phyloP scores from a whole-genome alignment of 371 early-diverging fungal genomes.

The Mortierella sp. region DNA sequence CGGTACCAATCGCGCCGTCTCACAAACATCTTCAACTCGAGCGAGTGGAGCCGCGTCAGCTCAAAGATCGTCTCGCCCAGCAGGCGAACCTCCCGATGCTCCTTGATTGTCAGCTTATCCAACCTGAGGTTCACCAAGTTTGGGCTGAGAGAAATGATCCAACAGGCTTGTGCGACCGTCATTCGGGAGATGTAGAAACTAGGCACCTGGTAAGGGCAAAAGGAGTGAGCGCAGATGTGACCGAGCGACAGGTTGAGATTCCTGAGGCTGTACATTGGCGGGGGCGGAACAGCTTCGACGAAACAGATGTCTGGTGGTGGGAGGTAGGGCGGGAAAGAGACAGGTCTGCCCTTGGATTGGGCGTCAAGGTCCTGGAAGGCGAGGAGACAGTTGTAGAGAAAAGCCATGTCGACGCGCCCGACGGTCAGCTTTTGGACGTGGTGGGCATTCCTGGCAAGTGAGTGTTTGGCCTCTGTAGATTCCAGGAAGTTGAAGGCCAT shows the following conservation, averaged over 20 bases:
- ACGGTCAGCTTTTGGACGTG: constrained; percentile 4
- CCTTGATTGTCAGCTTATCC: neutral
- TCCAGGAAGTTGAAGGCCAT: neutral
- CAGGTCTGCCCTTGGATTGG: neutral
- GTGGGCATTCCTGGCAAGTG: neutral
- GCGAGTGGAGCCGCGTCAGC: neutral
- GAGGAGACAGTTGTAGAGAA: neutral
- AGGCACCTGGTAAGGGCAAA: neutral
- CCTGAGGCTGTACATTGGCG: neutral
- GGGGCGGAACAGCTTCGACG: neutral
- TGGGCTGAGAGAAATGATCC: neutral
- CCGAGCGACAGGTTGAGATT: neutral
- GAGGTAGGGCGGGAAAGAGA: neutral
- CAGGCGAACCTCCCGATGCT: neutral
- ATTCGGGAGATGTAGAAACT: neutral
- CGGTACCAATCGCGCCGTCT: neutral
- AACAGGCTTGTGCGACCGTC: neutral
- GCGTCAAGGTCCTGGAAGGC: neutral
- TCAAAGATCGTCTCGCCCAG: constrained; percentile 1
- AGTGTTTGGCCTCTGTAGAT: neutral
- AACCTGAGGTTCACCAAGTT: neutral
- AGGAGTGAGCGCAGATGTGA: neutral
- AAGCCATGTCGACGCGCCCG: neutral
- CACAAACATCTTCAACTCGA: neutral
- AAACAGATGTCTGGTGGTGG: neutral